phyloP scores from a whole-genome alignment of 2,329 filamentous ascomycete genomes.

The Epichloe scottii region DNA sequence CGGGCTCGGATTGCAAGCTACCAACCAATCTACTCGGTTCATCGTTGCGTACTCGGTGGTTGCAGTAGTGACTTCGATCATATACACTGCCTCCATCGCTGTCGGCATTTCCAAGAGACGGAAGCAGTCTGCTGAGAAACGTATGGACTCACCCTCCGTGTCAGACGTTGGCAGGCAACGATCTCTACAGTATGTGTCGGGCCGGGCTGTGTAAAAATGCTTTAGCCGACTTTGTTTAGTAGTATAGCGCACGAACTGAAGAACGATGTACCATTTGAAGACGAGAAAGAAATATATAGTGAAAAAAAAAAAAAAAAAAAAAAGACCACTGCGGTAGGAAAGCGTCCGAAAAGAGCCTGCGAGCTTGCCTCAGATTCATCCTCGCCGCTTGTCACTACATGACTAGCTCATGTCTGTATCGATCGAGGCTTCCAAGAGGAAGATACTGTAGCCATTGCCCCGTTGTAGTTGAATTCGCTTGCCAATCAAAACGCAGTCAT shows the following conservation, averaged over 20 bases:
- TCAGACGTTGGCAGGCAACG: background rate
- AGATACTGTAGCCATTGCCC: no score
- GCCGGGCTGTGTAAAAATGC: background rate
- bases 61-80: slow-evolving; percentile 33
- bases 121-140: background rate
- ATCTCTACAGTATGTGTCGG: background rate
- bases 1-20: slow-evolving; percentile 44
- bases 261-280: no score
- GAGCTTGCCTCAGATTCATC: no score
- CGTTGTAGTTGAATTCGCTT: background rate
- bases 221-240: no score
- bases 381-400: no score
- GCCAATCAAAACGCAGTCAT: background rate
- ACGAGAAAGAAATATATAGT: background rate
- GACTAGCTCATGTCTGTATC: no score
- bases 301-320: background rate
- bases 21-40: slow-evolving; percentile 26
- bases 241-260: no score
- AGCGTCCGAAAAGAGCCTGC: no score
- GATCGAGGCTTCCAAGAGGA: no score
- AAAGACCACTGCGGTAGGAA: no score
- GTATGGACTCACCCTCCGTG: background rate
- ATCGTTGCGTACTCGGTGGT: slow-evolving; percentile 45
- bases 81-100: slow-evolving; percentile 26
- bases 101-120: background rate